Conservation (phyloP, 2,329 filamentous ascomycete genomes). For the Colletotrichum chlorophyti region DNA sequence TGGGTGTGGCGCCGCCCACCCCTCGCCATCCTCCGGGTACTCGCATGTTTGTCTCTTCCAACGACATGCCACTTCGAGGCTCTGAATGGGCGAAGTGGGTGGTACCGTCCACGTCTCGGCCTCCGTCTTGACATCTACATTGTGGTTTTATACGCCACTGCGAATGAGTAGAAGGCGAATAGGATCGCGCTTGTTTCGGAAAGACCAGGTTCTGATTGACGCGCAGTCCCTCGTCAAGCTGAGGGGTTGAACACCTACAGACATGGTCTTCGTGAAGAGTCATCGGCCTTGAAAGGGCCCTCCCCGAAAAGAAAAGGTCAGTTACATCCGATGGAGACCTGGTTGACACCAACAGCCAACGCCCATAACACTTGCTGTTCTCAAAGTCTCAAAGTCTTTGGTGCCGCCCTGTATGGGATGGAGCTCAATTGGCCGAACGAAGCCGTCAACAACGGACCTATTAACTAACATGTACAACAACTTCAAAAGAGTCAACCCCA, state of each 20-base stretch:
- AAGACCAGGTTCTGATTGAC: neutral
- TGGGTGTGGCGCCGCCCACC: too few relatives aligned
- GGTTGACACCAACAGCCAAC: too few relatives aligned
- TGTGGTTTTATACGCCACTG: too few relatives aligned
- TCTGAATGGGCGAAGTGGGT: neutral
- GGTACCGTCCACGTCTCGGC: neutral
- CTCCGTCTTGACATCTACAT: too few relatives aligned
- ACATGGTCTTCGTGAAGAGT: neutral
- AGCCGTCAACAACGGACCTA: neutral
- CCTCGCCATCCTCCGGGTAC: too few relatives aligned
- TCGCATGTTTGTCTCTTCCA: neutral
- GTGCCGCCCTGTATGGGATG: too few relatives aligned
- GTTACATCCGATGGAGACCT: too few relatives aligned
- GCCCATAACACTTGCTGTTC: too few relatives aligned
- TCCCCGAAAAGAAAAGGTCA: neutral
- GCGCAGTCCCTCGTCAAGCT: neutral
- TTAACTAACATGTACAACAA: neutral
- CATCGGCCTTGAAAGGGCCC: neutral
- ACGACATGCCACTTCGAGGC: constrained; percentile 13
- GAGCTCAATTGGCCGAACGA: too few relatives aligned
- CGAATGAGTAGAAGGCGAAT: too few relatives aligned
- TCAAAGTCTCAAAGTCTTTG: too few relatives aligned
- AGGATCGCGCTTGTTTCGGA: neutral
- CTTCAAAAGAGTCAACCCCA: neutral
- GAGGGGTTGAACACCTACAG: neutral